Evolutionary conservation across 2,329 filamentous ascomycete species (phyloP).

Genomic region (Microascus cirrosus): DNA sequence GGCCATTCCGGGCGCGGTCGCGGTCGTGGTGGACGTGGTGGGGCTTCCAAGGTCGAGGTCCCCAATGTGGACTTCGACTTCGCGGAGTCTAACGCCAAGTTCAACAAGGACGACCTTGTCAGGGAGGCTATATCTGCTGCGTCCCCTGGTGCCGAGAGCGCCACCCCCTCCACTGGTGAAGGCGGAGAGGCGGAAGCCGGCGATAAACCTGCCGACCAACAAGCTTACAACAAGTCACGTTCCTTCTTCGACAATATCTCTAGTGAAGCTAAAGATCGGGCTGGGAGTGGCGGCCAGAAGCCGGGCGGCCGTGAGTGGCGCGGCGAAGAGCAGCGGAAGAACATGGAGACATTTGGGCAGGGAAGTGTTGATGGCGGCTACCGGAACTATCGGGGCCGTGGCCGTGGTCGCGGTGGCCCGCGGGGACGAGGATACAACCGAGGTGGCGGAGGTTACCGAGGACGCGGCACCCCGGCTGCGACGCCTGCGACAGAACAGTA

Average conservation of each 20-base stretch:
- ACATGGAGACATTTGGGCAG: slow-evolving; percentile 96
- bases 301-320: slow-evolving; percentile 81
- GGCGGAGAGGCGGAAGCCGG: slow-evolving; percentile 29
- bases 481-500: neutral
- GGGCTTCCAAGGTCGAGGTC: slow-evolving; percentile 65
- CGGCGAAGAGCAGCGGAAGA: slow-evolving; percentile 85
- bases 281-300: slow-evolving; percentile 56
- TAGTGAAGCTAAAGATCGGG: slow-evolving; percentile 81
- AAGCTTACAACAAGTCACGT: slow-evolving; percentile 71
- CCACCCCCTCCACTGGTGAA: slow-evolving; percentile 25
- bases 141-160: slow-evolving; percentile 34
- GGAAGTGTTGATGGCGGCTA: slow-evolving; percentile 80
- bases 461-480: neutral
- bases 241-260: slow-evolving; percentile 99
- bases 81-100: slow-evolving; percentile 40
- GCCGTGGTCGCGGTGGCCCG: slow-evolving; percentile 55
- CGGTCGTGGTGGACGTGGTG: slow-evolving; percentile 31
- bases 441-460: neutral
- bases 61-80: slow-evolving; percentile 91
- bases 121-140: slow-evolving; percentile 68
- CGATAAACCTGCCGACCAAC: slow-evolving; percentile 29
- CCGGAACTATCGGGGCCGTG: slow-evolving; percentile 68
- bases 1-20: slow-evolving; percentile 37
- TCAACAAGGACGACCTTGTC: slow-evolving; percentile 46
- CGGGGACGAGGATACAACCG: slow-evolving; percentile 32